phyloP scores from a whole-genome alignment of 106 monocot genomes.

The Dioscorea zingiberensis region DNA sequence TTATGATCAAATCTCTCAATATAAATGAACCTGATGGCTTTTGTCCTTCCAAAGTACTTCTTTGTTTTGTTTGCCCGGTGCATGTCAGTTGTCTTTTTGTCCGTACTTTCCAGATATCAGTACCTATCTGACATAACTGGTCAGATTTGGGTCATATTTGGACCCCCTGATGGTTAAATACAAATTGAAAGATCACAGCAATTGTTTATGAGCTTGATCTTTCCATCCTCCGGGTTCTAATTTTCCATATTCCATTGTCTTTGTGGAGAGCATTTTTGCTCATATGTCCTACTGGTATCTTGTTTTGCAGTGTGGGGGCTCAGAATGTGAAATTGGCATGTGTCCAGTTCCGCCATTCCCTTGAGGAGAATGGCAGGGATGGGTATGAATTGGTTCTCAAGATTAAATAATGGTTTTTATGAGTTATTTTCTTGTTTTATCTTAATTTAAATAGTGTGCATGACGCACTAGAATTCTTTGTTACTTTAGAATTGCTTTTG shows the following conservation, averaged over 20 bases:
- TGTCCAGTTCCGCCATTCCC: constrained; percentile 26
- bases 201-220: not conserved
- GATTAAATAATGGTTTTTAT: not conserved
- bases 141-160: not conserved
- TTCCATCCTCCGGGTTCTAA: not conserved
- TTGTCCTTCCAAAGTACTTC: too few species aligned
- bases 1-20: too few species aligned
- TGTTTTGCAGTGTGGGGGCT: constrained; percentile 34
- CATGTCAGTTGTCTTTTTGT: too few species aligned
- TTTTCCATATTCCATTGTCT: not conserved
- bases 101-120: too few species aligned
- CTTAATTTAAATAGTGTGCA: not conserved
- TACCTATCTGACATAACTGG: not conserved
- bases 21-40: too few species aligned
- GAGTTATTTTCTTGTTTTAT: not conserved
- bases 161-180: not conserved
- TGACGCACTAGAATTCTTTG: not conserved
- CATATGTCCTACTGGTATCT: too few species aligned
- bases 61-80: too few species aligned
- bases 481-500: not conserved
- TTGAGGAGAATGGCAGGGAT: constrained; percentile 25
- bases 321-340: constrained; percentile 30
- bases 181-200: not conserved
- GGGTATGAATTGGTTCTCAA: constrained; percentile 17
- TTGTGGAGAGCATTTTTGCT: not conserved